Evolutionary conservation across 108 stramenopile species (phyloP).

Genomic region (Conticribra guillardii): DNA sequence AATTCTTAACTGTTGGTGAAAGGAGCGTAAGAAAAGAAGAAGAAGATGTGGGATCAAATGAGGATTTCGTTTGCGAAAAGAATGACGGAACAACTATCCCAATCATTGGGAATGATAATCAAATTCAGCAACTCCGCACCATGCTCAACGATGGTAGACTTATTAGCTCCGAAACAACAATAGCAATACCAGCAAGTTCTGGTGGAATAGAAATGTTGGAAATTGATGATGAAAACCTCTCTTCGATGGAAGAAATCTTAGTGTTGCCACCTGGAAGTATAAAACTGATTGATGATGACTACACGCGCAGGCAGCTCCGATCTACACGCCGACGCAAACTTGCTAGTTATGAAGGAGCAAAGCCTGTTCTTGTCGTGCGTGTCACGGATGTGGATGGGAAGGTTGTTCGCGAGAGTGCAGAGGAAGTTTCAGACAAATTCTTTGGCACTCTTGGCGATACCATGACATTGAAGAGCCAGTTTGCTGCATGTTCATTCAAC

Average conservation of each 20-base stretch:
- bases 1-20: too few relatives aligned
- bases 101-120: slow-evolving; percentile 7
- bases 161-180: neutral
- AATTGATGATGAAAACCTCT: too few relatives aligned
- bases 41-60: neutral
- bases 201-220: too few relatives aligned
- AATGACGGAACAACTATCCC: slow-evolving; percentile 12
- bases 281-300: too few relatives aligned
- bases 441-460: slow-evolving; percentile 42
- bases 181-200: neutral
- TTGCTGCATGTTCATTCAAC: slow-evolving; percentile 38
- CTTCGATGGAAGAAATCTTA: too few relatives aligned
- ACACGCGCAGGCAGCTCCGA: too few relatives aligned
- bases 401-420: slow-evolving; percentile 1
- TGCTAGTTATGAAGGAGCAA: slow-evolving; percentile 5
- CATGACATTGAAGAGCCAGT: slow-evolving; percentile 33
- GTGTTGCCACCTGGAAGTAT: too few relatives aligned
- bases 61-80: slow-evolving; percentile 16
- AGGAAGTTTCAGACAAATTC: slow-evolving; percentile 22
- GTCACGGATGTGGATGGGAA: slow-evolving; percentile 13
- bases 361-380: slow-evolving; percentile 17
- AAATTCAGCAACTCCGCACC: slow-evolving; percentile 4
- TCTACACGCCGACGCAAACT: neutral
- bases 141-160: slow-evolving; percentile 6
- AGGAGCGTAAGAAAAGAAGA: too few relatives aligned